Evolutionary conservation across 257 asterid species (phyloP).

Genomic region (Henckelia pumila): DNA sequence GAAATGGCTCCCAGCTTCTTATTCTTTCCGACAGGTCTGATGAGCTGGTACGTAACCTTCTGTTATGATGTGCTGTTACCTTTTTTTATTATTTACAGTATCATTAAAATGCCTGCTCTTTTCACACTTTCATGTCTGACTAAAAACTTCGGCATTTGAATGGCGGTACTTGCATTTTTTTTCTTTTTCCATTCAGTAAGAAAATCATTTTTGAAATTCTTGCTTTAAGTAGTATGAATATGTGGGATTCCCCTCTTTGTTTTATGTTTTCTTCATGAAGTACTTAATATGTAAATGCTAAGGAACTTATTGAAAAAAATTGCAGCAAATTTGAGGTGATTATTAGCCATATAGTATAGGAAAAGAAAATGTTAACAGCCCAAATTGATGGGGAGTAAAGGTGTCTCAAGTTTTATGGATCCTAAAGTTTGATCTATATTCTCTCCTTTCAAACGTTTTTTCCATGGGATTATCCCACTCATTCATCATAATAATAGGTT

Average conservation of each 20-base stretch:
- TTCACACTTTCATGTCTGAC: not conserved
- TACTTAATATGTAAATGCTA: not conserved
- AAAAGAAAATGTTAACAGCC: not conserved
- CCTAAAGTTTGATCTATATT: not conserved
- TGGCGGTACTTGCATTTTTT: not conserved
- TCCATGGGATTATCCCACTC: not conserved
- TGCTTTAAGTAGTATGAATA: not conserved
- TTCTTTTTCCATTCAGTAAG: too few species aligned
- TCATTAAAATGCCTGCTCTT: slow-evolving; percentile 3
- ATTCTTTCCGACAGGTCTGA: slow-evolving; percentile 93
- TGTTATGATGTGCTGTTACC: slow-evolving; percentile 8
- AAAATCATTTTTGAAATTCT: too few species aligned
- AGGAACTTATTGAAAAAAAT: not conserved
- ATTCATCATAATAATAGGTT: not conserved
- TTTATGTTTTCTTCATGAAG: not conserved
- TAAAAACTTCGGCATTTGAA: not conserved
- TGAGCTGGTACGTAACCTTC: slow-evolving; percentile 69
- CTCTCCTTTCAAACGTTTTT: not conserved
- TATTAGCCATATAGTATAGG: not conserved
- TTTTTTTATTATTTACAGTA: slow-evolving; percentile 20
- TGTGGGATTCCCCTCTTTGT: not conserved
- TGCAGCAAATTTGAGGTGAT: not conserved
- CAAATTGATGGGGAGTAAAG: not conserved
- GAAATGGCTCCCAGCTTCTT: slow-evolving; percentile 97
- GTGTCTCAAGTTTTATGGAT: not conserved